phyloP scores from a whole-genome alignment of 2,329 filamentous ascomycete genomes.

The Fusarium ambrosium region DNA sequence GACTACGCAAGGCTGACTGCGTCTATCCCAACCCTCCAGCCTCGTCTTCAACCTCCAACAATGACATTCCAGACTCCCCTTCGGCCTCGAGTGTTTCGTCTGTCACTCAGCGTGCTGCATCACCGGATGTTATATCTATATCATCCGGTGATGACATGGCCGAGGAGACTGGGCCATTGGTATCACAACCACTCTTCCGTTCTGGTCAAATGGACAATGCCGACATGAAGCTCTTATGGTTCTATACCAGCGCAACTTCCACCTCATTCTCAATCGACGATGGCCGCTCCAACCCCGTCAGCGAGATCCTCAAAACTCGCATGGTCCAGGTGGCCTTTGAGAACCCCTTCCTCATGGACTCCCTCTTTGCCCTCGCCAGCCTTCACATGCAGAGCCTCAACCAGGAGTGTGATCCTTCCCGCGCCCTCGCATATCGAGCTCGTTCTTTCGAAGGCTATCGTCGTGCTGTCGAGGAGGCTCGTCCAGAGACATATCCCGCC shows the following conservation, averaged over 20 bases:
- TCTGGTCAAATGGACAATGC: slow-evolving; percentile 52
- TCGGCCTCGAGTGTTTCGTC: background rate
- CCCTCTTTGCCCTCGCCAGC: slow-evolving; percentile 65
- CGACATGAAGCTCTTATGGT: slow-evolving; percentile 70
- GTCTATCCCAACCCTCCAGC: slow-evolving; percentile 55
- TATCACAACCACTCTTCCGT: slow-evolving; percentile 48
- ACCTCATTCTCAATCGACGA: slow-evolving; percentile 60
- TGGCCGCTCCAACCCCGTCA: slow-evolving; percentile 51
- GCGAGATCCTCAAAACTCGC: slow-evolving; percentile 60
- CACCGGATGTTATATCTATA: slow-evolving; percentile 20
- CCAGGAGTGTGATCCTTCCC: slow-evolving; percentile 55
- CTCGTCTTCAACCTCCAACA: slow-evolving; percentile 3
- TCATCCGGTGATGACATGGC: slow-evolving; percentile 20
- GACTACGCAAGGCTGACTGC: slow-evolving; percentile 62
- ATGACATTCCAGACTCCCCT: slow-evolving; percentile 5
- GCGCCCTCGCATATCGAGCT: slow-evolving; percentile 61
- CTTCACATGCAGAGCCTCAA: slow-evolving; percentile 62
- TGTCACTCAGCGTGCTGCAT: slow-evolving; percentile 2
- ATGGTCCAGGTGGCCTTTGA: slow-evolving; percentile 65
- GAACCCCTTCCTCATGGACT: slow-evolving; percentile 68
- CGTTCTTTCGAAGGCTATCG: slow-evolving; percentile 65
- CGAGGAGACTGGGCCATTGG: slow-evolving; percentile 26
- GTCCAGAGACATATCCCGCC: slow-evolving; percentile 62
- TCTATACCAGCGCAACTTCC: slow-evolving; percentile 64
- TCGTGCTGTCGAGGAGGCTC: slow-evolving; percentile 62